These are phyloP conservation scores for Pterulicium gracile DNA, from an alignment of 1,284 basidiomycete genomes.

Conservation along the genomic window DNA sequence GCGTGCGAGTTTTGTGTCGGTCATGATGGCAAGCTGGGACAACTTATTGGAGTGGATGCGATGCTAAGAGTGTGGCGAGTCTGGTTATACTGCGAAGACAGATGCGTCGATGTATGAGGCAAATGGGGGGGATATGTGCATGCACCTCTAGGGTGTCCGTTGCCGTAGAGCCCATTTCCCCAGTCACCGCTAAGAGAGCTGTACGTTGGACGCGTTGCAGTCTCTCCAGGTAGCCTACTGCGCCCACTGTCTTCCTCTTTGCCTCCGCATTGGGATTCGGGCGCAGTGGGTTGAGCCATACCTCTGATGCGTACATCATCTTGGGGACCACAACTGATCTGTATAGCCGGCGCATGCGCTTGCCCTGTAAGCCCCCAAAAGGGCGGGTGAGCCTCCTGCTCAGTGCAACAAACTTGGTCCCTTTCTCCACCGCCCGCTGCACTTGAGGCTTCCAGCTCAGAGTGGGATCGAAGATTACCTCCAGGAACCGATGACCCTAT, in stretches of 20 bases:
- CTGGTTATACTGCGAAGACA: slow-evolving; percentile 10
- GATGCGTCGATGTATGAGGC: slow-evolving; percentile 12
- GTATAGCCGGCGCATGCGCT: slow-evolving; percentile 15
- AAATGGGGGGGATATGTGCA: slow-evolving; percentile 14
- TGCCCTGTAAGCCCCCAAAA: slow-evolving; percentile 10
- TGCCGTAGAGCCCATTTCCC: slow-evolving; percentile 15
- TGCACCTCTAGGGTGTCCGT: slow-evolving; percentile 16
- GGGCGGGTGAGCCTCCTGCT: slow-evolving; percentile 14
- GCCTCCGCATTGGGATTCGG: not conserved
- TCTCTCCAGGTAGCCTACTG: slow-evolving; percentile 3
- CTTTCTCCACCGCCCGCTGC: slow-evolving; percentile 19
- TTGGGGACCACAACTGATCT: slow-evolving; percentile 20
- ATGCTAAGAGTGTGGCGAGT: slow-evolving; percentile 12
- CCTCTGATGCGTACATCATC: slow-evolving; percentile 24
- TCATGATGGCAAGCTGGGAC: not conserved
- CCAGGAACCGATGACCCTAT: slow-evolving; percentile 20
- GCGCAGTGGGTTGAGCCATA: slow-evolving; percentile 21
- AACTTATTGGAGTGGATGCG: slow-evolving; percentile 10
- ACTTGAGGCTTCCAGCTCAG: slow-evolving; percentile 23
- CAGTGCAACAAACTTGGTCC: slow-evolving; percentile 12
- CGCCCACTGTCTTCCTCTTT: slow-evolving; percentile 6
- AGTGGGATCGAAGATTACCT: slow-evolving; percentile 22
- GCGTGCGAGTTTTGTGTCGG: slow-evolving; percentile 6
- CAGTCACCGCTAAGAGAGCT: slow-evolving; percentile 13
- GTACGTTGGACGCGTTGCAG: slow-evolving; percentile 12